These are phyloP conservation scores for Kwoniella botswanensis DNA, from an alignment of 768 basidiomycete species.

Conservation along the genomic window DNA sequence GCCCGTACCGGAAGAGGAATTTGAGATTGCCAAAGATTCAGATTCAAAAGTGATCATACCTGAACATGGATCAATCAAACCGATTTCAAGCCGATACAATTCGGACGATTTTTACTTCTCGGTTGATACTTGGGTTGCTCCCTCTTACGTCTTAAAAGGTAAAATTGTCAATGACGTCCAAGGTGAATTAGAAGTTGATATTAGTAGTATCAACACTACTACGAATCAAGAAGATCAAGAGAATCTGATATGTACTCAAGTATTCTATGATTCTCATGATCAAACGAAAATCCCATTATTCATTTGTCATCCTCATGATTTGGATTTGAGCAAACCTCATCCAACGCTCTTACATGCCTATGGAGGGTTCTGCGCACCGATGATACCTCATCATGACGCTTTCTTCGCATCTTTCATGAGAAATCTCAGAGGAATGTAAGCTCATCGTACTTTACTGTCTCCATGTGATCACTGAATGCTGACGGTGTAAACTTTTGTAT, in stretches of 20 bases:
- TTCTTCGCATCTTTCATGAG: conserved; percentile 28
- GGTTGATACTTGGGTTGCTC: conserved; percentile 27
- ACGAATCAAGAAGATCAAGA: conserved; percentile 1
- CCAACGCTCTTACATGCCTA: conserved; percentile 27
- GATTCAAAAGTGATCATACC: conserved; percentile 19
- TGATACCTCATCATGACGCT: conserved; percentile 19
- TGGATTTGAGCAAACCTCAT: conserved; percentile 22
- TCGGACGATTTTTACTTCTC: conserved; percentile 21
- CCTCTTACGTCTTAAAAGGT: conserved; percentile 22
- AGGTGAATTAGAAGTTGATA: conserved; percentile 13
- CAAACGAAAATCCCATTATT: conserved; percentile 26
- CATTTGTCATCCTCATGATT: conserved; percentile 22
- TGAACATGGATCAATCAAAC: conserved; percentile 23
- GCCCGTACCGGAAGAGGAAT: conserved; percentile 22
- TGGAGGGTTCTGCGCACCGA: conserved; percentile 21
- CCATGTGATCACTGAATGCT: background rate
- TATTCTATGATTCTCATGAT: conserved; percentile 24
- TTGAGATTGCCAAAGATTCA: conserved; percentile 1
- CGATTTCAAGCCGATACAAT: conserved; percentile 12
- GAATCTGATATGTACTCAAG: conserved; percentile 24
- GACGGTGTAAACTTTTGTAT: background rate
- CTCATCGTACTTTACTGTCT: background rate
- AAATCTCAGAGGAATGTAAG: conserved; percentile 25
- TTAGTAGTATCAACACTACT: conserved; percentile 5
- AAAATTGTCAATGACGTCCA: background rate